A percentile compares a stretch with the other conserved stretches of the same genome.
Conservation (phyloP, 345 rosid species). For the Salix udensis region DNA sequence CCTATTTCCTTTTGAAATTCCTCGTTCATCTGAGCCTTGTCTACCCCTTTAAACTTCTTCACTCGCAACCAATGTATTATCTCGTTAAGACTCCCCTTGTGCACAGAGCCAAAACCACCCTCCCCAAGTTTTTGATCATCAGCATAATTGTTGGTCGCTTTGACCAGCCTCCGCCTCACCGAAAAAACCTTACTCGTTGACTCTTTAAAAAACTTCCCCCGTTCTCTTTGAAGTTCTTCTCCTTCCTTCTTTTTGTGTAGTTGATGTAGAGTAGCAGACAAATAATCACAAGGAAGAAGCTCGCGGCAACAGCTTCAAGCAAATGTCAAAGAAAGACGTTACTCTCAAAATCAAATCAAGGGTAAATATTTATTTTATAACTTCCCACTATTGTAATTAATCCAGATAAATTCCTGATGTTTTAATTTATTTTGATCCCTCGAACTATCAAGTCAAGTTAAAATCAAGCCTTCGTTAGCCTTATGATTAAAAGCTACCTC, state of each 20-base stretch:
- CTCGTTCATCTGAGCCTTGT: slow-evolving; percentile 11
- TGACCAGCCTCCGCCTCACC: no score
- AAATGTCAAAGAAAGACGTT: neutral
- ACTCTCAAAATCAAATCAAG: no score
- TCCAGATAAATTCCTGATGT: no score
- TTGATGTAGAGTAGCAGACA: neutral
- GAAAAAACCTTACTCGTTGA: slow-evolving; percentile 24
- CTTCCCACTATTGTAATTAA: no score
- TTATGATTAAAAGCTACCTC: no score
- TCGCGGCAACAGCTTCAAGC: slow-evolving; percentile 6
- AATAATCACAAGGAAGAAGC: neutral
- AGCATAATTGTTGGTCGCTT: no score
- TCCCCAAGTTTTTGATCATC: no score
- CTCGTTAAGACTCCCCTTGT: no score
- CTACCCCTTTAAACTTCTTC: slow-evolving; percentile 9
- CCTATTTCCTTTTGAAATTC: slow-evolving; percentile 27
- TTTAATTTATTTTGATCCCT: no score
- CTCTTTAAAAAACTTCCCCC: slow-evolving; percentile 30
- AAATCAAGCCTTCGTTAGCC: no score
- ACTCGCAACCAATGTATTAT: neutral
- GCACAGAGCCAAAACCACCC: no score
- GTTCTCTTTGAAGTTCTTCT: slow-evolving; percentile 22
- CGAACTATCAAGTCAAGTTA: neutral
- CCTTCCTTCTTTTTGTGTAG: neutral
- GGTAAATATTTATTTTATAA: no score